Evolutionary conservation across 2,329 filamentous ascomycete genomes (phyloP), one percentile per base, ranked within the genome.

Genomic region (Botrytis cinerea): DNA sequence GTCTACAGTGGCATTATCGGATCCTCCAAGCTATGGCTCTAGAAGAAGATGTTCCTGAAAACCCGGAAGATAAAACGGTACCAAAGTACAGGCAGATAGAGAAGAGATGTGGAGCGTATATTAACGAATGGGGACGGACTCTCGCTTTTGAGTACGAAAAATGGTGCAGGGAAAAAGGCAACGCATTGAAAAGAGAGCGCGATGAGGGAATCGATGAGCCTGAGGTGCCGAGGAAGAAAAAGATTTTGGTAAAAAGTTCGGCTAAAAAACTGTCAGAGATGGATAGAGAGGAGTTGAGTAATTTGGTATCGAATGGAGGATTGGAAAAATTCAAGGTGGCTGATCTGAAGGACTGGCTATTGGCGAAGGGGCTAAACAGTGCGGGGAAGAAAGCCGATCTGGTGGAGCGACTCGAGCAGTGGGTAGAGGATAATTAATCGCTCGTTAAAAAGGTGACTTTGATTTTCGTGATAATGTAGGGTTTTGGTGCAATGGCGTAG

Each of bases 1-100:
- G 93, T 14, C 86, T 99, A 38, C 96, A 99, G 83, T 99, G 95
- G 95, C 96, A 98, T 84, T 99, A 98, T 85, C 91, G 90, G 75
- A 97, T 99, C 63, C 85, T 99, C 0, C 96, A 99, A 83, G 92
- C 93, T 10, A 87, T 98, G 73, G 96, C 96, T 0, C 86, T 99
- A 0, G 95, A 97, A 51, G 96, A 99, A 81, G 95, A 98, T 77
- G 84, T 97, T 1, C 95, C 95, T 63, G 85, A 88, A 2, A 88
- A 91, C 68, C 83, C 83, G 2, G 86, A 89, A 22, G 96, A 99
- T 80, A 91, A 92, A 76, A 98, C 96, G 0, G 81, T 93, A 22
- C 96, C 96, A 1, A 93, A 92, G 78, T 94, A 91, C 82, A 91
- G 89, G 77, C 93, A 97, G 77, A 98, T 99, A 72, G 51, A 78